A percentile compares a stretch with the other conserved stretches of the same genome.
These are phyloP conservation scores for Thraustochytrium striatum DNA, from an alignment of 352 stramenopile genomes.

Conservation along the genomic window DNA sequence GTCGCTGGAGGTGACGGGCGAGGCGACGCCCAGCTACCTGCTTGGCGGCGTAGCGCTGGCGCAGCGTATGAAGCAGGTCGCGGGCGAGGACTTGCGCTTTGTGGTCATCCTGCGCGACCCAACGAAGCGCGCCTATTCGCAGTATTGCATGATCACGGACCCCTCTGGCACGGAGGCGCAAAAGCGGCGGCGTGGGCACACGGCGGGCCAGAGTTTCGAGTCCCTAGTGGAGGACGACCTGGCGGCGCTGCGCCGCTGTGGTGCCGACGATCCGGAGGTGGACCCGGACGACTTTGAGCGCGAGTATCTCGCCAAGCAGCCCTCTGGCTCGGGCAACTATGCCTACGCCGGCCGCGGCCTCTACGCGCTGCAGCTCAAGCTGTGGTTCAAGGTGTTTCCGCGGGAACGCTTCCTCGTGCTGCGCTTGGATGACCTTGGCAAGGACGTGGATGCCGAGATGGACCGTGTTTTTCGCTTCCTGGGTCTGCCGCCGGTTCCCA, in stretches of 20 bases:
- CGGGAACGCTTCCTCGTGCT: constrained; percentile 82
- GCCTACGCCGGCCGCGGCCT: constrained; percentile 79
- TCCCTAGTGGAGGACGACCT: constrained; percentile 78
- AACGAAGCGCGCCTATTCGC: constrained; percentile 78
- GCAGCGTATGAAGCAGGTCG: constrained; percentile 64
- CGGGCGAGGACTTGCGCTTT: constrained; percentile 60
- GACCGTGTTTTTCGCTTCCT: constrained; percentile 74
- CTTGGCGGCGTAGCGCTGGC: constrained; percentile 71
- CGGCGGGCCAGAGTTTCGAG: constrained; percentile 73
- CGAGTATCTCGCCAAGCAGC: constrained; percentile 27
- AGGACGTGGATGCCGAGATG: constrained; percentile 59
- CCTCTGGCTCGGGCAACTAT: constrained; percentile 64
- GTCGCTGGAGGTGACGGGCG: constrained; percentile 77
- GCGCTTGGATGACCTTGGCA: constrained; percentile 83
- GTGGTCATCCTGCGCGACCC: constrained; percentile 88
- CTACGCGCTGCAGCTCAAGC: constrained; percentile 86
- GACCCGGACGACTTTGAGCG: constrained; percentile 54
- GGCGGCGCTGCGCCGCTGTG: constrained; percentile 63
- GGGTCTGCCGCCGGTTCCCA: constrained; percentile 70
- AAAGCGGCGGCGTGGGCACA: constrained; percentile 71
- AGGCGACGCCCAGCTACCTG: constrained; percentile 84
- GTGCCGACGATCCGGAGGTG: constrained; percentile 56
- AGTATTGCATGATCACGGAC: constrained; percentile 88
- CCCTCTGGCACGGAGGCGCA: constrained; percentile 68
- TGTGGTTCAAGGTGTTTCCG: constrained; percentile 83